A percentile compares a stretch with the other conserved stretches of the same genome.
phyloP scores from a whole-genome alignment of 2,329 filamentous ascomycete species.

The Aspergillaceae sp. region DNA sequence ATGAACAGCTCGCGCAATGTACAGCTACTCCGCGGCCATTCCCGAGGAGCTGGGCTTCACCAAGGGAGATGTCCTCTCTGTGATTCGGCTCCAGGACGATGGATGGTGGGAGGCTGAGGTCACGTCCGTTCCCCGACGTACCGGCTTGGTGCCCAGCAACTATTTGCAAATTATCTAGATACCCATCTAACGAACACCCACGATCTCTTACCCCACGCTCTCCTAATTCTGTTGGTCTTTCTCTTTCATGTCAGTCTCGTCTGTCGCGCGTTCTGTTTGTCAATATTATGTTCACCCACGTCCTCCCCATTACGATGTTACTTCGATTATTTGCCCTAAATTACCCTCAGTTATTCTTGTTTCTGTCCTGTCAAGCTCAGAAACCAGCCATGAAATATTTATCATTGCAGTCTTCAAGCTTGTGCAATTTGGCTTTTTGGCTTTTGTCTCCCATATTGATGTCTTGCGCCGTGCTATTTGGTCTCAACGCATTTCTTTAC shows the following conservation, averaged over 20 bases:
- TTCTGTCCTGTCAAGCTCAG: neutral
- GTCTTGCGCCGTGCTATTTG: neutral
- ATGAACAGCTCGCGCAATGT: constrained; percentile 72
- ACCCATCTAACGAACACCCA: constrained; percentile 18
- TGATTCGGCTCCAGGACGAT: constrained; percentile 87
- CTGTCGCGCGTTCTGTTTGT: neutral
- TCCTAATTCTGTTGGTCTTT: neutral
- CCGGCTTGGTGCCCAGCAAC: constrained; percentile 58
- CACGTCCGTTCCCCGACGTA: constrained; percentile 44
- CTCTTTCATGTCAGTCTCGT: neutral
- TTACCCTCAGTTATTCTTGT: neutral
- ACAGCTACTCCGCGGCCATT: constrained; percentile 89
- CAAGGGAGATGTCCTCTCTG: constrained; percentile 85
- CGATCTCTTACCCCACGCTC: constrained; percentile 5
- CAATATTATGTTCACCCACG: neutral
- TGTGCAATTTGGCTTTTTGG: neutral
- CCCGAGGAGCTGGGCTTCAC: constrained; percentile 87
- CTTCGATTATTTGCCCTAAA: neutral
- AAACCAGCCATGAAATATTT: neutral
- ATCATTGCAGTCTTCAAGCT: neutral
- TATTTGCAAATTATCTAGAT: constrained; percentile 52
- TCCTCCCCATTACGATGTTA: neutral
- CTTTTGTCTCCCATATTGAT: neutral
- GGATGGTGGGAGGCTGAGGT: constrained; percentile 99
- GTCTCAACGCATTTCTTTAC: too few species aligned